Base-by-base conservation (phyloP, 2,329 filamentous ascomycete species). In the Penicillium sp. region DNA sequence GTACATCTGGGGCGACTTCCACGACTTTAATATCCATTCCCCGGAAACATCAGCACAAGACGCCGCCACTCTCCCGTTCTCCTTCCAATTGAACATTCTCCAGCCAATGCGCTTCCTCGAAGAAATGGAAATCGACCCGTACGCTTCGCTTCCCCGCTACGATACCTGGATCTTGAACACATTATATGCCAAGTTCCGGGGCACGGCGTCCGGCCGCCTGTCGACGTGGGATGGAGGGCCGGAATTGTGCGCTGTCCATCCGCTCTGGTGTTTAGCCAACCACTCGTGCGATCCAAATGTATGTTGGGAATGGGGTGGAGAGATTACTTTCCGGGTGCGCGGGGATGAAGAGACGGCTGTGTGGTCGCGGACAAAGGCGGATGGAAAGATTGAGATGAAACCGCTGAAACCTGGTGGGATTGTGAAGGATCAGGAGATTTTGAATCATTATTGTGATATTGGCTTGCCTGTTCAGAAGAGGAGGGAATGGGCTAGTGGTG, bases 251-350 rank as follows among this genome's bases (percentile, higher is more conserved):
- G 90, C 90, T 17, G 89, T 96, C 17, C 89, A 96, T 66, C 88
- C 90, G 2, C 79, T 94, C 52, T 98, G 92, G 88, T 96, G 89
- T 65, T 73, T 96, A 18, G 89, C 90, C 17, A 98, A 98, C 57
- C 92, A 98, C 61, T 87, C 88, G 61, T 98, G 92, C 65, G 81
- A 95, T 59, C 92, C 92, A 6, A 95, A 95, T 61, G 88, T 96
- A 26, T 77, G 77, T 3, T 98, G 92, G 92, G 85, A 94, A 56
- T 95, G 89, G 86, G 80, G 83, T 32, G 61, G 59, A 3, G 62
- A 67, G 48, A 66, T 67, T 38, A 64, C 58, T 2, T 65, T 66
- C 51, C 50, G 57, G 12, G 64, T 58, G 9, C 46, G 65, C 14
- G 48, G 39, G 17, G 43, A 50, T 16, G 51, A 51, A 9, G 64